Evolutionary conservation across 139 green algal species (phyloP), one percentile per base, ranked within the genome.

Genomic region (Gonium pectorale): DNA sequence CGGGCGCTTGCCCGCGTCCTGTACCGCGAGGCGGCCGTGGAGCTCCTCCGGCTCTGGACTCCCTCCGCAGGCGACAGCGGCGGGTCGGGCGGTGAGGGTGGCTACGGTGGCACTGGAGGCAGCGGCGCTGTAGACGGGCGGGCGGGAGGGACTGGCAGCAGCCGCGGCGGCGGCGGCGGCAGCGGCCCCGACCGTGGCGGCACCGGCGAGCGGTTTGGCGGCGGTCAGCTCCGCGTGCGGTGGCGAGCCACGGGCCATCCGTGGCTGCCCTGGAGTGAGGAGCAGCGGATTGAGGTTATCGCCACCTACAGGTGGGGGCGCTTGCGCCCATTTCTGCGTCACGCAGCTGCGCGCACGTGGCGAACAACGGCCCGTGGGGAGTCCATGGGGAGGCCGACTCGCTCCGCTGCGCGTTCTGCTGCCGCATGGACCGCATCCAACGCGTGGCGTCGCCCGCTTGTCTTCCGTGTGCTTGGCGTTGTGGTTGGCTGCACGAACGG

Each of bases 211-310:
- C 0, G 43, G 9, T 5, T 26, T 6, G 43, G n/a, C 21, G 75
- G 60, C 31, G 43, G 43, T n/a, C 75, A 72, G 60, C 60, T 83
- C 60, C 75, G 75, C 3, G 75, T 59, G 22, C 60, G 75, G n/a
- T 83, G 75, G 75, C 41, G 75, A 5, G 60, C 41, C 5, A 73
- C n/a, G 31, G 60, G n/a, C 24, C 60, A 72, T 19, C 60, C 75
- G 19, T 83, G 75, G 75, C 60, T 83, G 31, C 75, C 75, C 5
- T 83, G 75, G 75, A 69, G 41, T 5, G 60, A 73, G n/a, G 60
- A 83, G 75, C 31, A 72, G 75, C 43, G 60, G 21, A 5, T 83
- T n/a, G 75, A 83, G 62, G 75, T 83, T 37, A 40, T 83, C 6
- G 60, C 75, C 3, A 83, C 60, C 5, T 83, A 83, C 60, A 22